Base-by-base conservation (phyloP, 2,329 filamentous ascomycete species). In the Aureobasidium sp. region DNA sequence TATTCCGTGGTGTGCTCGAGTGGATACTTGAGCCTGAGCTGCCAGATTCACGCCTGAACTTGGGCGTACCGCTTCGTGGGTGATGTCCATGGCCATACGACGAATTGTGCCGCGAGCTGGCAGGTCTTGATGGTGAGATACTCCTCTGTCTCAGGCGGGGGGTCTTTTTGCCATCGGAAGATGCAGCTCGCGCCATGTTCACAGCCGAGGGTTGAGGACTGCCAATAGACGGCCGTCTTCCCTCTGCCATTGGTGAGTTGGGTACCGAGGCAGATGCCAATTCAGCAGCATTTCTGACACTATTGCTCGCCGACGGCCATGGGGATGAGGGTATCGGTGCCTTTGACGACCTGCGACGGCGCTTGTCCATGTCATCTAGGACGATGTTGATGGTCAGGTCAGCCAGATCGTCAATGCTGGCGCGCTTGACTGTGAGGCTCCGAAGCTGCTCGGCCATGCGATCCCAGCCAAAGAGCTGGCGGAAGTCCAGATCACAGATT, bases 391-490 rank as follows among this genome's bases (percentile, higher is more conserved):
- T 89, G 50, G 97, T 79, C 40, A 99, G 82, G 70, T 97, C 94
- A 19, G 87, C 87, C 3, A 90, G 90, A 69, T 99, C 92, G 64
- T 96, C 91, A 46, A 99, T 81, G 64, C 87, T 85, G 60, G 89
- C 93, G 66, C 91, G 85, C 75, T 91, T 96, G 65, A 99, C 79
- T 2, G 89, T 94, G 65, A 99, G 79, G 64, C 90, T 95, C 62
- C 91, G 86, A 64, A 99, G 78, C 73, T 96, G 92, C 70, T 99
- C 94, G 9, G 94, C 89, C 60, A 97, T 77, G 61, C 89, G 85
- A 72, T 99, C 93, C 94, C 94, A 99, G 61, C 94, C 94, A 74
- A 91, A 96, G 75, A 97, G 96, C 68, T 96, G 92, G 63, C 94
- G 85, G 71, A 96, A 96, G 74, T 99, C 94, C 70, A 97, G 88